phyloP scores from a whole-genome alignment of 129 eudicot genomes.

The Chrysanthemum seticuspe region DNA sequence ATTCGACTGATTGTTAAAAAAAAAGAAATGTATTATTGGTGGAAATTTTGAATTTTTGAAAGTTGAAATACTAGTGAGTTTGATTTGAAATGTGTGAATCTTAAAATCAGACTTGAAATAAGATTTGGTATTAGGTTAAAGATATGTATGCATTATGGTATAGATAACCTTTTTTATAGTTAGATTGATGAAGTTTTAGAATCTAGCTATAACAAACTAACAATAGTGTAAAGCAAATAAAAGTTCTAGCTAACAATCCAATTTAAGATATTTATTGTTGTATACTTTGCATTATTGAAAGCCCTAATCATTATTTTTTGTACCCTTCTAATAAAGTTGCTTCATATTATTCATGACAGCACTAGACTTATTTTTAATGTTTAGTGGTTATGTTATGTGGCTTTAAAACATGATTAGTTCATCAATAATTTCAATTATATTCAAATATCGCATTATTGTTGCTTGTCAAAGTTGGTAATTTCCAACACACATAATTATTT shows the following conservation, averaged over 20 bases:
- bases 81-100: no score
- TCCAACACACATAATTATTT: not conserved
- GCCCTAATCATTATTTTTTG: slow-evolving; percentile 29
- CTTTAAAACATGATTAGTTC: not conserved
- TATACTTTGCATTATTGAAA: slow-evolving; percentile 23
- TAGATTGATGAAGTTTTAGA: not conserved
- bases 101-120: no score
- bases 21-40: no score
- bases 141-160: no score
- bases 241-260: not conserved
- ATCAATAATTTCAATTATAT: not conserved
- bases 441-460: not conserved
- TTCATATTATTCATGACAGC: slow-evolving; percentile 16
- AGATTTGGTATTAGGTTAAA: no score
- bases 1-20: no score
- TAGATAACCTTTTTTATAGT: not conserved
- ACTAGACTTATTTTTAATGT: not conserved
- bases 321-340: slow-evolving; percentile 15
- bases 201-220: not conserved
- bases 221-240: no score
- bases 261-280: slow-evolving; percentile 8
- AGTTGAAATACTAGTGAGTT: no score
- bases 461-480: not conserved
- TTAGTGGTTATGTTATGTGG: slow-evolving; percentile 15
- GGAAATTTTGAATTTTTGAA: no score